Base-by-base conservation (phyloP, 2,329 filamentous ascomycete species). In the Paecilomyces sp. region DNA sequence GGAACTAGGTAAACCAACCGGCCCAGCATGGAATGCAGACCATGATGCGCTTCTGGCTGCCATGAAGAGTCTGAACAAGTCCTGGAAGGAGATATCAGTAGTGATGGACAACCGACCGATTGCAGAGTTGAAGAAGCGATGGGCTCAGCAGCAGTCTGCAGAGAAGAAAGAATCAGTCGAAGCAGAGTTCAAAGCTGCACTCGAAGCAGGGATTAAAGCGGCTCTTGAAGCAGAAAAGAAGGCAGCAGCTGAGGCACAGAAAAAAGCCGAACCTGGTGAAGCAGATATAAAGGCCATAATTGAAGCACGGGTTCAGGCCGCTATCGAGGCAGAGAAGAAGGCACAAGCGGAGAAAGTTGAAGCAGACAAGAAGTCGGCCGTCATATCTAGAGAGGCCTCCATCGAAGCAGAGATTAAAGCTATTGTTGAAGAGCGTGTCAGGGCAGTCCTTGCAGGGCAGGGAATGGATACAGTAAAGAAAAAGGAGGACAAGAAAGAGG, bases 91-190 rank as follows among this genome's bases (percentile, higher is more conserved):
- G 7, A 70, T 70, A 22, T 64, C 67, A 50, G 56, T 56, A 5
- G 59, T 63, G 13, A 63, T 71, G 62, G 64, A 61, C 7, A 50
- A 58, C 22, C 65, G 63, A 50, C 65, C 66, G 3, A 58, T 67
- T n/a, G 58, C 61, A n/a, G 64, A 66, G 9, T 57, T 70, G 22
- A 68, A 68, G 58, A 56, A 60, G 51, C 68, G 65, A 8, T 72
- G 67, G 67, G 47, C 36, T 1, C 36, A 52, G 22, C 22, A 52
- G 24, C 34, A 13, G 15, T n/a, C 25, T 25, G 47, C 56, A 6
- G 51, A 30, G 28, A 30, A 53, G 24, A 53, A 25, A 30, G 51
- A 53, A 47, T 47, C 51, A 2, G 51, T 24, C 11, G 24, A 25
- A 28, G 28, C 22, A 30, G 28, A 53, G 51, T 15, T 56, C 15